Base-by-base conservation (phyloP, 2,329 filamentous ascomycete species). In the Aspergillus tubingensis region DNA sequence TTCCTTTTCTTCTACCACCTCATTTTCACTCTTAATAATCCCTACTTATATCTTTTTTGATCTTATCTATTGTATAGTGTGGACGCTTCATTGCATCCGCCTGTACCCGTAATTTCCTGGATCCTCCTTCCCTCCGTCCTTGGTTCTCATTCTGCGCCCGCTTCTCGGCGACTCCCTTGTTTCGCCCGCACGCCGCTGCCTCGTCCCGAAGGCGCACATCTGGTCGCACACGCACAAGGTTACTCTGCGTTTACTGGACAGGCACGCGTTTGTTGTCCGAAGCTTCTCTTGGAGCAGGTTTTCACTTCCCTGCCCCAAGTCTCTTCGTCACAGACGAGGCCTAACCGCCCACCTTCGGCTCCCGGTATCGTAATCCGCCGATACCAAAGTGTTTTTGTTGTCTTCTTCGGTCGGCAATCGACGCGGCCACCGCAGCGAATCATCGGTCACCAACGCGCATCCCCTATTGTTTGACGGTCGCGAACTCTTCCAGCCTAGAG, bases 241-340 rank as follows among this genome's bases (percentile, higher is more conserved):
- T 57, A 54, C 62, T 58, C 62, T 62, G 60, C 64, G 64, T 65
- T 65, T 60, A 60, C 64, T 67, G 61, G 32, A 36, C 32, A 36
- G 32, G 11, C 11, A 36, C 63, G 60, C 64, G 64, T 66, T 65
- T 61, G 61, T 65, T 66, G 62, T 66, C 54, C 36, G 49, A 39
- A 58, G 21, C 38, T 55, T 60, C n/a, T 36, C 27, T 62, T 52
- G 32, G 56, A 55, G 54, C 58, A 55, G 57, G 48, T 49, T 64
- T 55, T 55, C 58, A 59, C 47, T 39, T 13, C 10, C 23, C 30
- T 32, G 51, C 50, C 27, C 51, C 30, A 47, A 53, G 43, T 57
- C 56, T 25, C 43, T 43, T 47, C 39, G 32, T 44, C 43, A 36
- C 47, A 62, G 56, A 54, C 55, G 54, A 60, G 53, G 10, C 17